A percentile compares a stretch with the other conserved stretches of the same genome.
phyloP scores from a whole-genome alignment of 352 stramenopile genomes.

The Pythium dissimile region DNA sequence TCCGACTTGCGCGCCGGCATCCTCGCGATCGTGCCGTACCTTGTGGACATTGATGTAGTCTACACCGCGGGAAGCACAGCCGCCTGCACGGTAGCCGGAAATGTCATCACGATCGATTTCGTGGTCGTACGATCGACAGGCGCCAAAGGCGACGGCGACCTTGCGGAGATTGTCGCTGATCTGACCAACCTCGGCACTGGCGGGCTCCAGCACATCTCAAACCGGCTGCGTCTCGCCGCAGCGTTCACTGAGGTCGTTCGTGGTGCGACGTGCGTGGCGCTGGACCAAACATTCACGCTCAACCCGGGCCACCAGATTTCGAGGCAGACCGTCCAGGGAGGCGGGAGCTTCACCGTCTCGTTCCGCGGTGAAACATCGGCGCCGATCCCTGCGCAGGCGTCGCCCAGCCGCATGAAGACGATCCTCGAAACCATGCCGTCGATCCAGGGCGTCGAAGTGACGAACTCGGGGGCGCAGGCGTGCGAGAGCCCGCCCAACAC shows the following conservation, averaged over 20 bases:
- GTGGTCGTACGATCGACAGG: constrained; percentile 48
- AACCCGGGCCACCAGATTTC: constrained; percentile 44
- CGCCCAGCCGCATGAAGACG: constrained; percentile 25
- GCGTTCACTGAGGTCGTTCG: constrained; percentile 52
- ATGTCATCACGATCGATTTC: constrained; percentile 57
- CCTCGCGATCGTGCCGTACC: constrained; percentile 42
- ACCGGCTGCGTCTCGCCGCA: constrained; percentile 50
- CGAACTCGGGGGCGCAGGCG: constrained; percentile 47
- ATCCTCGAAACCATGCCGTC: constrained; percentile 41
- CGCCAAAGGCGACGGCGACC: constrained; percentile 44
- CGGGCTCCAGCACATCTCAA: constrained; percentile 58
- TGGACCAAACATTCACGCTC: constrained; percentile 48
- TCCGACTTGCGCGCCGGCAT: constrained; percentile 37
- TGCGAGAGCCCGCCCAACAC: constrained; percentile 63
- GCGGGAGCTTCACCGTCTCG: constrained; percentile 47
- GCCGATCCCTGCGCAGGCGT: constrained; percentile 54
- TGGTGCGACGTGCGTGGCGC: constrained; percentile 40
- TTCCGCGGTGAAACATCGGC: constrained; percentile 63
- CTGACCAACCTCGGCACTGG: constrained; percentile 43
- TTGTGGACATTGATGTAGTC: constrained; percentile 60
- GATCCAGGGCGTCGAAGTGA: constrained; percentile 53
- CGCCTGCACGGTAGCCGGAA: constrained; percentile 51
- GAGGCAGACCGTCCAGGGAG: constrained; percentile 34
- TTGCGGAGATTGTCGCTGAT: constrained; percentile 46
- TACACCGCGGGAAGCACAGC: constrained; percentile 28